Conservation (phyloP, 805 yeast species). For the Lipomyces chichibuensis region DNA sequence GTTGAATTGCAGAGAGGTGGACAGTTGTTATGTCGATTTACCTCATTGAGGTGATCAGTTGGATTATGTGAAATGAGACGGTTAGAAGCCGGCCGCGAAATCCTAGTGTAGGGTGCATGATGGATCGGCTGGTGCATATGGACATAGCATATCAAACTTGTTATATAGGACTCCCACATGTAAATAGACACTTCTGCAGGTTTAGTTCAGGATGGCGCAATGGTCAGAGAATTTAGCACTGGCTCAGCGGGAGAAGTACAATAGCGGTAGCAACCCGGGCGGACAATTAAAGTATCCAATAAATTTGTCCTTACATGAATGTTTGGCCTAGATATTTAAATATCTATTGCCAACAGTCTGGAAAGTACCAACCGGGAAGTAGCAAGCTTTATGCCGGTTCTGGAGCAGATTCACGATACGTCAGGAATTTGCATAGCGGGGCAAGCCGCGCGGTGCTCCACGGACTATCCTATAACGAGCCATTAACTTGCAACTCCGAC, state of each 20-base stretch:
- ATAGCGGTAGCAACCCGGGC: background rate
- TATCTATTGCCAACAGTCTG: too few species aligned
- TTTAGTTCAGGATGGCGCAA: background rate
- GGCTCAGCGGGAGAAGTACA: background rate
- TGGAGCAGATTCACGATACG: too few species aligned
- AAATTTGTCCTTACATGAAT: too few species aligned
- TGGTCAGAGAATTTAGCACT: background rate
- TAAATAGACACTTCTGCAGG: background rate
- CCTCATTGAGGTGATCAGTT: background rate
- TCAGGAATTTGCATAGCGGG: too few species aligned
- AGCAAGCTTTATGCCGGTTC: too few species aligned
- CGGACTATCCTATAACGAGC: too few species aligned
- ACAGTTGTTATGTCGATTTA: conserved; percentile 63
- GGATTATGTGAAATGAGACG: background rate
- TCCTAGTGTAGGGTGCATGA: background rate
- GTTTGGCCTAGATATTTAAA: too few species aligned
- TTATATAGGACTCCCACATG: background rate
- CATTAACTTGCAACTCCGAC: too few species aligned
- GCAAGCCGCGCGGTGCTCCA: too few species aligned
- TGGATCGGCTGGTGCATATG: background rate
- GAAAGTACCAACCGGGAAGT: too few species aligned
- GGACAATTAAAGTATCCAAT: too few species aligned
- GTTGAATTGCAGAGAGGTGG: conserved; percentile 72
- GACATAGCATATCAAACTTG: background rate
- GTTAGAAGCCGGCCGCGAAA: background rate